Evolutionary conservation across 2,329 filamentous ascomycete species (phyloP).

Genomic region (Arthrobotrys pseudoclavata): DNA sequence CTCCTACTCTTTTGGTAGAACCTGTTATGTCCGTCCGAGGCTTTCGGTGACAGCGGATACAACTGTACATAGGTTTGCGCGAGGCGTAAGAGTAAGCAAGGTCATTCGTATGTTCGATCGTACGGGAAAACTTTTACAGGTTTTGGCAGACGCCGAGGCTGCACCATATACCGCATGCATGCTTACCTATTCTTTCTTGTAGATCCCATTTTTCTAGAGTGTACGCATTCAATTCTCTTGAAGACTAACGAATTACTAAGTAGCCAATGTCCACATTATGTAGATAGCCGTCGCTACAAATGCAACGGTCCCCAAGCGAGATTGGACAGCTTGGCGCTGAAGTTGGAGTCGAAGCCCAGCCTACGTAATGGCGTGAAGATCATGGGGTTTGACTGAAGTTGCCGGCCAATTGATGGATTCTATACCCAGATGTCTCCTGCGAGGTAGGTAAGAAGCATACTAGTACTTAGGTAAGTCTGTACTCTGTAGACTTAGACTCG

Average conservation of each 20-base stretch:
- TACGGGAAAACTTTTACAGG: neutral
- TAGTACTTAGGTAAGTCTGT: no score
- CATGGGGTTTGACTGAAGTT: slow-evolving; percentile 1
- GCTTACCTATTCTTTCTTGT: neutral
- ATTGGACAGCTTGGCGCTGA: slow-evolving; percentile 23
- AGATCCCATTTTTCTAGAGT: neutral
- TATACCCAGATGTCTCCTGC: no score
- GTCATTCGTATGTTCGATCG: neutral
- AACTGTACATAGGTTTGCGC: neutral
- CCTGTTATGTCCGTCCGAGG: neutral
- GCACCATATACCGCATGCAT: neutral
- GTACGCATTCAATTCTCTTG: neutral
- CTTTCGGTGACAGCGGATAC: slow-evolving; percentile 1
- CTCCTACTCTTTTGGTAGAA: neutral
- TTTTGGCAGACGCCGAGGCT: slow-evolving; percentile 14
- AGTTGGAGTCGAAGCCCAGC: slow-evolving; percentile 2
- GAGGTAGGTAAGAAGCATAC: no score
- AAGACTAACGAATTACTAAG: neutral
- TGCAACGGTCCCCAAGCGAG: slow-evolving; percentile 34
- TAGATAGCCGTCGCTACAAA: slow-evolving; percentile 19
- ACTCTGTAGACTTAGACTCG: no score
- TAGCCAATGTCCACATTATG: slow-evolving; percentile 4
- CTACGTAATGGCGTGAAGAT: slow-evolving; percentile 15
- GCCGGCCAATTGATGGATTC: no score
- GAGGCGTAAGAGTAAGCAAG: neutral